Conservation (phyloP, 768 basidiomycete genomes). For the Stropharia rugosoannulata region DNA sequence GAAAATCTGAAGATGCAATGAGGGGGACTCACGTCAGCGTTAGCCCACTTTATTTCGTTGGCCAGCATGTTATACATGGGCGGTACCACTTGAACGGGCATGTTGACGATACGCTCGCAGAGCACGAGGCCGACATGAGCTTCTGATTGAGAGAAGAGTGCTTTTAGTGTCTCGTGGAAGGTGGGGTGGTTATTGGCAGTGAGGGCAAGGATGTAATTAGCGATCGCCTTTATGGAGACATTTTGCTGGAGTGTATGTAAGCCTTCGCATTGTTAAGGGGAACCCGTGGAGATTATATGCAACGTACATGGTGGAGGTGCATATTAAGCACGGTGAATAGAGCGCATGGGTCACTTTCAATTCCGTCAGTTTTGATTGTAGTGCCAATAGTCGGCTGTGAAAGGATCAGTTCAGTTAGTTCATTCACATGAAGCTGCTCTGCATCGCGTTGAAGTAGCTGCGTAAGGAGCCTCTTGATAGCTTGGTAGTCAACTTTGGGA, state of each 20-base stretch:
- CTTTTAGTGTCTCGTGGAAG: constrained; percentile 53
- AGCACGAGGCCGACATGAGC: constrained; percentile 80
- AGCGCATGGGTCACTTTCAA: constrained; percentile 89
- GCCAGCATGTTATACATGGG: constrained; percentile 90
- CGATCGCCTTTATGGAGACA: constrained; percentile 66
- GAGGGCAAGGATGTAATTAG: constrained; percentile 68
- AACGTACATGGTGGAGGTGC: constrained; percentile 49
- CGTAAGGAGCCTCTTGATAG: constrained; percentile 68
- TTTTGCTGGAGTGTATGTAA: constrained; percentile 48
- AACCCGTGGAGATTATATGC: background rate
- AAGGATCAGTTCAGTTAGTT: constrained; percentile 79
- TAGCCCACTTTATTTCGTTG: constrained; percentile 77
- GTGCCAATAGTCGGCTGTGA: constrained; percentile 77
- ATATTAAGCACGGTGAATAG: constrained; percentile 84
- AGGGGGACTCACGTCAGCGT: constrained; percentile 52
- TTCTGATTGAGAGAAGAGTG: constrained; percentile 48
- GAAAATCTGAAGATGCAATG: background rate
- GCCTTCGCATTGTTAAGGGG: background rate
- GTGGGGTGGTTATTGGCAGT: constrained; percentile 44
- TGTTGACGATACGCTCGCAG: constrained; percentile 89
- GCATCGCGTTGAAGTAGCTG: constrained; percentile 80
- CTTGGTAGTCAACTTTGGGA: constrained; percentile 80
- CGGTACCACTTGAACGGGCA: constrained; percentile 91
- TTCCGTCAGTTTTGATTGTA: constrained; percentile 90
- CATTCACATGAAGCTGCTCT: constrained; percentile 64